A percentile compares a stretch with the other conserved stretches of the same genome.
Evolutionary conservation across 495 filamentous ascomycete genomes (phyloP).

Genomic region (Hyaloscypha bicolor): DNA sequence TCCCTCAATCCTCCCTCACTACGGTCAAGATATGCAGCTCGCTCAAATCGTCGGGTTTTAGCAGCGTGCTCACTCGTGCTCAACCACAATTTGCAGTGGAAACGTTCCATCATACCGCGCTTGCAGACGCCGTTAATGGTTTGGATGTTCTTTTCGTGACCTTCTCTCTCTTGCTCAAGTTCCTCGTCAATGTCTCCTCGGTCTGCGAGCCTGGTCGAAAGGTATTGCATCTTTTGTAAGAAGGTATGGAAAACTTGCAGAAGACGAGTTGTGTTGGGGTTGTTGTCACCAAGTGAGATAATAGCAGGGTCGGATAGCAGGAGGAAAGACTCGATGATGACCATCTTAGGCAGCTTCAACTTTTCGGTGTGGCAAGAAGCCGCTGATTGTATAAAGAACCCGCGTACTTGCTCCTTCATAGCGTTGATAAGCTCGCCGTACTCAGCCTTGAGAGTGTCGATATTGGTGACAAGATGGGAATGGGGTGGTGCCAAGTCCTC

Average conservation of each 20-base stretch:
- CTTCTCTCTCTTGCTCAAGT: neutral
- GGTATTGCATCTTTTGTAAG: neutral
- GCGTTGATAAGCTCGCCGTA: neutral
- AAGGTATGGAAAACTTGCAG: neutral
- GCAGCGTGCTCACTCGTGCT: neutral
- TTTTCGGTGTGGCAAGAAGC: neutral
- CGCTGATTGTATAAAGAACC: neutral
- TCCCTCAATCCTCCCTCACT: constrained; percentile 10
- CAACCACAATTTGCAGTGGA: neutral
- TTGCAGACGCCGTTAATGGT: neutral
- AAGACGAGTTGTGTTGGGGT: neutral
- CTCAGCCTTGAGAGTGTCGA: neutral
- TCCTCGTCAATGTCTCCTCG: neutral
- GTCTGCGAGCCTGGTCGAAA: neutral
- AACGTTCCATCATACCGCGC: neutral
- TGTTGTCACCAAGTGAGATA: neutral
- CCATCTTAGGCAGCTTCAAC: neutral
- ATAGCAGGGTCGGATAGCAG: constrained; percentile 16
- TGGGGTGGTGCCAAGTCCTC: neutral
- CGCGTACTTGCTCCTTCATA: neutral
- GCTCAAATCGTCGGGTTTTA: neutral
- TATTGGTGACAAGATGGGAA: neutral
- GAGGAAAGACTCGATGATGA: constrained; percentile 9
- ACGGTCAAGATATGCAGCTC: constrained; percentile 11
- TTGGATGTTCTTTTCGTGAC: neutral